A percentile compares a stretch with the other conserved stretches of the same genome.
Conservation (phyloP, 148 eudicot genomes). For the Vaccinium myrtillus region DNA sequence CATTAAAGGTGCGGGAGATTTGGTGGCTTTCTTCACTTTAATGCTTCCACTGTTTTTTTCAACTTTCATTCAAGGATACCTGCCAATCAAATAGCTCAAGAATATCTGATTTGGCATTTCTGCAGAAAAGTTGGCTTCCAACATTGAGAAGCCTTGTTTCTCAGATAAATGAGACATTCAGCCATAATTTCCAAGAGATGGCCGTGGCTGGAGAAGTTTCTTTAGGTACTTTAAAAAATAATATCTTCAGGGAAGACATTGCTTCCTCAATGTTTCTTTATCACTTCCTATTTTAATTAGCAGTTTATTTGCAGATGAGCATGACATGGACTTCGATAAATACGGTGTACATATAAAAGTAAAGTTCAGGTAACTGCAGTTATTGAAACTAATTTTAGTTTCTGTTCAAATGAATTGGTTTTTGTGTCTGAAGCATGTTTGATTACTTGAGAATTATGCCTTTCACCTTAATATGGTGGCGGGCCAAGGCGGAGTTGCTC, state of each 20-base stretch:
- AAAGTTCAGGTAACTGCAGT: constrained; percentile 73
- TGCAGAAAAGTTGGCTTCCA: constrained; percentile 93
- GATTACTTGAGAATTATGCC: background rate
- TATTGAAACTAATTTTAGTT: constrained; percentile 11
- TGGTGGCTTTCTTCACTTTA: background rate
- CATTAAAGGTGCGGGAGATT: constrained; percentile 53
- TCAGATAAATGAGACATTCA: constrained; percentile 79
- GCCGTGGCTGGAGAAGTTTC: constrained; percentile 99
- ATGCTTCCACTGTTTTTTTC: background rate
- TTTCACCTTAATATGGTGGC: background rate
- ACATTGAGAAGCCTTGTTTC: constrained; percentile 77
- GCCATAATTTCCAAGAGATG: constrained; percentile 93
- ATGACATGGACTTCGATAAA: constrained; percentile 72
- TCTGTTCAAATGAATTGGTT: background rate
- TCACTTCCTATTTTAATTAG: constrained; percentile 19
- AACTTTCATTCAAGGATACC: background rate
- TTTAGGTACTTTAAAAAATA: constrained; percentile 45
- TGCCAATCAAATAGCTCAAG: background rate
- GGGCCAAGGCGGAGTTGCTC: background rate
- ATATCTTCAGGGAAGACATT: background rate
- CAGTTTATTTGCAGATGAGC: constrained; percentile 66
- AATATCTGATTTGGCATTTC: constrained; percentile 5
- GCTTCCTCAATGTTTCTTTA: background rate
- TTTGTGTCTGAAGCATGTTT: background rate
- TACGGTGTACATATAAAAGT: constrained; percentile 95